Evolutionary conservation across 202 grass and related monocot species (phyloP).

Genomic region (Schoenoplectus triqueter): DNA sequence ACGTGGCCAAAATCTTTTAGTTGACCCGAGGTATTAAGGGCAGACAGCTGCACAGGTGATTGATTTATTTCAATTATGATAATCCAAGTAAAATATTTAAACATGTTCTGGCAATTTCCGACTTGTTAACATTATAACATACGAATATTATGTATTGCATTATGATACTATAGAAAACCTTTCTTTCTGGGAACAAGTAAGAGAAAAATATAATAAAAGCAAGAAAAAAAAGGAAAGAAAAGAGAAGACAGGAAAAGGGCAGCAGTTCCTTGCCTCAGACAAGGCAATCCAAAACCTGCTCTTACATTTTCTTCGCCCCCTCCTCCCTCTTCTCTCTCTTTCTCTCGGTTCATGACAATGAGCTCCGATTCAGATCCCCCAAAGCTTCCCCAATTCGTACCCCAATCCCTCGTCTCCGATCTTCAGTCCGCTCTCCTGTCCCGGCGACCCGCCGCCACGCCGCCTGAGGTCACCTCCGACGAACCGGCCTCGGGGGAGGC

Average conservation of each 20-base stretch:
- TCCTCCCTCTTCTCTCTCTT: neutral
- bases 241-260: neutral
- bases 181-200: neutral
- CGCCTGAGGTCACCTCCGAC: neutral
- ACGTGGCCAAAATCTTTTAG: no score
- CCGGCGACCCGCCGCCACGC: conserved; percentile 5
- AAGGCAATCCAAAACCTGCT: neutral
- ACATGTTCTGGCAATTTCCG: neutral
- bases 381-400: conserved; percentile 30
- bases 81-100: neutral
- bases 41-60: neutral
- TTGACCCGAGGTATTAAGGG: neutral
- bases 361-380: conserved; percentile 44
- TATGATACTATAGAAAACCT: no score
- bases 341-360: conserved; percentile 16
- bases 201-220: neutral
- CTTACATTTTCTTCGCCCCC: neutral
- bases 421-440: conserved; percentile 45
- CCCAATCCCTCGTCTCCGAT: conserved; percentile 44
- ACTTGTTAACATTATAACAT: neutral
- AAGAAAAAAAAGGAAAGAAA: neutral
- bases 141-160: no score
- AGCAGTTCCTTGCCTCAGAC: neutral
- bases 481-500: neutral
- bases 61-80: neutral